Base-by-base conservation (phyloP, 2,329 filamentous ascomycete genomes). In the Sclerotinia subarctica region DNA sequence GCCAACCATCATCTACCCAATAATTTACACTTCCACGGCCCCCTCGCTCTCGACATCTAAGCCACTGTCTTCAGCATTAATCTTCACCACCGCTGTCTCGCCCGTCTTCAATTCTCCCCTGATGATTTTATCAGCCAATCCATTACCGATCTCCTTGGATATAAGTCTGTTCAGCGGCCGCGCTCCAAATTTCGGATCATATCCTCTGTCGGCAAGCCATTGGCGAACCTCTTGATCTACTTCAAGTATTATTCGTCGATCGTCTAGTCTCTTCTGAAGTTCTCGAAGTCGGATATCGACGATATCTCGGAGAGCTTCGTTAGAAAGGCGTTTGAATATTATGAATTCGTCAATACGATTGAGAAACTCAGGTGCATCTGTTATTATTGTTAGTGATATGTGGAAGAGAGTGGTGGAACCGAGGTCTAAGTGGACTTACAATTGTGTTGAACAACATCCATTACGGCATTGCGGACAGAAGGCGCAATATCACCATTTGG, bases 261-360 rank as follows among this genome's bases (percentile, higher is more conserved):
- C 94, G 71, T 95, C 90, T 1, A 98, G 86, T 52, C 93, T 88
- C 64, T 82, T 81, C 79, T 97, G 94, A 10, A 98, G 83, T 80
- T 98, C 95, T 70, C 84, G 86, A 59, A 98, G 83, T 44, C 95
- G 88, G 71, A 98, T 97, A 76, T 98, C 93, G 60, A 97, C 93
- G 72, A 98, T 98, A 76, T 96, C 94, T 42, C 93, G 86, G 68
- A 98, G 85, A 21, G 94, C 94, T 24, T 84, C 82, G 42, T 85
- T 85, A 0, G 92, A 92, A 2, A 98, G 85, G 11, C 94, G 87
- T 80, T 94, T 94, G 84, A 98, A 98, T 76, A 98, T 82, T 78
- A 98, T 97, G 81, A 98, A 97, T 70, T 96, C 94, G 79, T 98
- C 94, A 71, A 98, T 93, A 26, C 95, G 88, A 81, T 99, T 98